Evolutionary conservation across 1,284 basidiomycete species (phyloP).

Genomic region (Cystobasidium slooffiae): DNA sequence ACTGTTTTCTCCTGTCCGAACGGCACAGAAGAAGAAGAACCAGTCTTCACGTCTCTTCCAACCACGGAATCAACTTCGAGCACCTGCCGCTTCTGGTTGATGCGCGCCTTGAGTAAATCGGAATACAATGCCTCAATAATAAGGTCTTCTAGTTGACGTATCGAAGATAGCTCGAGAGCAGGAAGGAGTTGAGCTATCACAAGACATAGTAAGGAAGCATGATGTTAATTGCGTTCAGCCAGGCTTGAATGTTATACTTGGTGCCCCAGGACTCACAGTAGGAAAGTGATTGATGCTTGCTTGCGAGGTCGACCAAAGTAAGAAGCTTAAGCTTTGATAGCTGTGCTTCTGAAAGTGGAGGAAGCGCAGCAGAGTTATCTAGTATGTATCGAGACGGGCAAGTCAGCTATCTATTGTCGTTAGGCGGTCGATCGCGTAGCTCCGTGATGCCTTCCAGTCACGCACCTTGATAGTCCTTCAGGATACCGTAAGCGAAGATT

Average conservation of each 20-base stretch:
- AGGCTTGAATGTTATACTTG: neutral
- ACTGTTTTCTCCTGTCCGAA: conserved; percentile 26
- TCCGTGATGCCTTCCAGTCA: neutral
- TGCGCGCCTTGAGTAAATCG: conserved; percentile 80
- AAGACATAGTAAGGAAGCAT: conserved; percentile 20
- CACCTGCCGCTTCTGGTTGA: conserved; percentile 84
- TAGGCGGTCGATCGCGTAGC: neutral
- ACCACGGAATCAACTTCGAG: conserved; percentile 88
- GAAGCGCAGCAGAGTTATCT: conserved; percentile 70
- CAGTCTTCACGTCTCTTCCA: conserved; percentile 72
- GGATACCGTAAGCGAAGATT: conserved; percentile 86
- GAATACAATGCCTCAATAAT: conserved; percentile 95
- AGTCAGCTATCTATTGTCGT: neutral
- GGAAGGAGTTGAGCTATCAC: conserved; percentile 65
- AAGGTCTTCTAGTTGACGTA: conserved; percentile 87
- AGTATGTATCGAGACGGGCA: conserved; percentile 15
- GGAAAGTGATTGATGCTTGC: conserved; percentile 69
- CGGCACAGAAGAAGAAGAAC: neutral
- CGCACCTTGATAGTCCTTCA: conserved; percentile 71
- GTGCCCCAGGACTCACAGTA: conserved; percentile 16
- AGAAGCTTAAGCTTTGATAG: conserved; percentile 86
- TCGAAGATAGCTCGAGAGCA: conserved; percentile 70
- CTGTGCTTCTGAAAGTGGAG: conserved; percentile 72
- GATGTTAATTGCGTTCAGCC: neutral
- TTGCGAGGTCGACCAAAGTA: conserved; percentile 79